Evolutionary conservation across 2,329 filamentous ascomycete genomes (phyloP).

Genomic region (Penicillium sp.): DNA sequence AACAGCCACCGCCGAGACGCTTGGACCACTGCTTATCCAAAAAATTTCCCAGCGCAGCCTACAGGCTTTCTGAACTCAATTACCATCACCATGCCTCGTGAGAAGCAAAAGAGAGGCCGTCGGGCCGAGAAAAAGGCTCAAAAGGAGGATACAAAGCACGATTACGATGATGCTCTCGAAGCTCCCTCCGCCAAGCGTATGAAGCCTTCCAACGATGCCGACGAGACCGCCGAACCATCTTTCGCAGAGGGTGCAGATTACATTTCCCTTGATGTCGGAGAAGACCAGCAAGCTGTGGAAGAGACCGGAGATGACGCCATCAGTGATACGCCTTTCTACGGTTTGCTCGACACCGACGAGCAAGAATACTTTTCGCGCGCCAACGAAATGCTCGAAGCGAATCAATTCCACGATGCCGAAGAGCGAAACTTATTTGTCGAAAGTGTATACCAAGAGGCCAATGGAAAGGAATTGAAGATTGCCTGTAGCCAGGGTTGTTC

Average conservation of each 20-base stretch:
- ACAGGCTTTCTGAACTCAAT: conserved; percentile 14
- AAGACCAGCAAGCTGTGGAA: conserved; percentile 15
- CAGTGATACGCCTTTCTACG: conserved; percentile 79
- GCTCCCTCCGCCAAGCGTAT: conserved; percentile 44
- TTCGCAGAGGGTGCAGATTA: conserved; percentile 38
- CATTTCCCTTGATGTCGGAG: conserved; percentile 41
- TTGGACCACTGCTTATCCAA: conserved; percentile 46
- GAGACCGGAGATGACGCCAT: conserved; percentile 28
- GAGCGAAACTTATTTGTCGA: conserved; percentile 72
- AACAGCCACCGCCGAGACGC: conserved; percentile 34
- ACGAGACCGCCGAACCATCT: conserved; percentile 26
- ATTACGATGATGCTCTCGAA: conserved; percentile 41
- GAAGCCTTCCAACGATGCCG: conserved; percentile 36
- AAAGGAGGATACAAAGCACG: conserved; percentile 44
- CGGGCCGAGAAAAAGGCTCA: conserved; percentile 47
- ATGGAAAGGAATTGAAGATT: conserved; percentile 92
- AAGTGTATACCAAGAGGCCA: conserved; percentile 83
- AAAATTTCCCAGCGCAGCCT: conserved; percentile 30
- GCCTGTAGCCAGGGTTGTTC: conserved; percentile 96
- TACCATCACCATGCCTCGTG: conserved; percentile 47
- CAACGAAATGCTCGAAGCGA: conserved; percentile 85
- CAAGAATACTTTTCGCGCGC: conserved; percentile 93
- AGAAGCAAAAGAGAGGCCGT: conserved; percentile 53
- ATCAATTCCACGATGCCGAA: conserved; percentile 79
- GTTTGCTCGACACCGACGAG: conserved; percentile 88